phyloP scores from a whole-genome alignment of 371 early-diverging fungal genomes.

The Mucor piriformis region DNA sequence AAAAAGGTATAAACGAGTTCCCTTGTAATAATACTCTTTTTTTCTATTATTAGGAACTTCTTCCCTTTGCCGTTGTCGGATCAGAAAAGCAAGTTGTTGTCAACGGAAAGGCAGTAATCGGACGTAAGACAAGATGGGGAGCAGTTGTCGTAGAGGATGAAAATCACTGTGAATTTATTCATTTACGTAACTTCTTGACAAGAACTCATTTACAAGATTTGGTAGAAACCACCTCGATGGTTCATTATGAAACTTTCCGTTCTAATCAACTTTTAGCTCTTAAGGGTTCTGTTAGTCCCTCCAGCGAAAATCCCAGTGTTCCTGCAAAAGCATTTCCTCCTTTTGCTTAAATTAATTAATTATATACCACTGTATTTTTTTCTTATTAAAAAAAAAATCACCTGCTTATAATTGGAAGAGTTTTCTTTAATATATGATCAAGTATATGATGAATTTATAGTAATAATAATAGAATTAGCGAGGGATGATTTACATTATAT shows the following conservation, averaged over 20 bases:
- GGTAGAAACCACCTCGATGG: conserved; percentile 83
- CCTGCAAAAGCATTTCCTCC: conserved; percentile 36
- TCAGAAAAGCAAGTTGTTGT: conserved; percentile 81
- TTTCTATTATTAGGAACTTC: conserved; percentile 70
- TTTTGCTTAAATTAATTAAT: conserved; percentile 27
- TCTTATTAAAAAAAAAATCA: too few species aligned
- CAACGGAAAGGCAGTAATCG: conserved; percentile 78
- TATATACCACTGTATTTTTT: neutral
- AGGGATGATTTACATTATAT: neutral
- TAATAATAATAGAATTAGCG: neutral
- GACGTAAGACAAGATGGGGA: conserved; percentile 70
- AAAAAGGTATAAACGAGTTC: too few species aligned
- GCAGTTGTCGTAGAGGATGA: conserved; percentile 73
- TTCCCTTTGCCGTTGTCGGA: conserved; percentile 88
- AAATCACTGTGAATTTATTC: conserved; percentile 78
- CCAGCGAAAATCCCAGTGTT: conserved; percentile 8
- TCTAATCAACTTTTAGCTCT: conserved; percentile 83
- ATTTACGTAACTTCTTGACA: conserved; percentile 85
- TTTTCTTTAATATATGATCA: too few species aligned
- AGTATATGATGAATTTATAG: too few species aligned
- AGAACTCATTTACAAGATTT: conserved; percentile 85
- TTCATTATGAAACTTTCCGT: conserved; percentile 92
- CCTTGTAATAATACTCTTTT: too few species aligned
- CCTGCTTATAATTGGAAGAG: too few species aligned
- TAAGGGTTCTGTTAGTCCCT: conserved; percentile 61